Percentiles rank a stretch among this genome's conserved stretches.
Evolutionary conservation across 2,329 filamentous ascomycete genomes (phyloP).

Genomic region (Laburnicola sp.): DNA sequence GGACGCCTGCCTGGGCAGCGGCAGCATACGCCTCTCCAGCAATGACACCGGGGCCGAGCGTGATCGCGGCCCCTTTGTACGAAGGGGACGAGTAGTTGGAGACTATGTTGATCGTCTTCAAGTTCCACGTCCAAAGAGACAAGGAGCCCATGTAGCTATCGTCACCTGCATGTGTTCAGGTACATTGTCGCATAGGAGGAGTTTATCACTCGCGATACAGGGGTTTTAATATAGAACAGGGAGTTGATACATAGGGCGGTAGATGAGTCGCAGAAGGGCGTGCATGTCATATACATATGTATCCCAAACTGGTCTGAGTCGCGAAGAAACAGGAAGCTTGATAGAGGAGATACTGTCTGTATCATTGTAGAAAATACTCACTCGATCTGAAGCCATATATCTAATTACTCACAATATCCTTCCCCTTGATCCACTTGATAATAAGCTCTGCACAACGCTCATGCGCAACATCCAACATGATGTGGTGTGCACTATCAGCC

Average conservation of each 20-base stretch:
- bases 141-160: too few relatives aligned
- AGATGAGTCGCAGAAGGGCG: background rate
- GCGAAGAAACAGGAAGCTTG: background rate
- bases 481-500: conserved; percentile 4
- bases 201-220: too few relatives aligned
- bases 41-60: too few relatives aligned
- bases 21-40: too few relatives aligned
- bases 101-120: too few relatives aligned
- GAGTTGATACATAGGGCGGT: background rate
- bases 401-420: background rate
- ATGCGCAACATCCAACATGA: conserved; percentile 9
- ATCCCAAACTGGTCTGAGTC: background rate
- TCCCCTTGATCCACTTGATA: background rate
- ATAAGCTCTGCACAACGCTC: conserved; percentile 5
- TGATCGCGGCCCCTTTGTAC: too few relatives aligned
- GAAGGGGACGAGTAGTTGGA: too few relatives aligned
- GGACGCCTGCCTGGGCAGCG: too few relatives aligned
- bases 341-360: background rate
- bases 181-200: too few relatives aligned
- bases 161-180: too few relatives aligned
- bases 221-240: too few relatives aligned
- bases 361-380: background rate
- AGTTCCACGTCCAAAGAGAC: too few relatives aligned
- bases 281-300: background rate
- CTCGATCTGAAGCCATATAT: background rate